Conservation (phyloP, 345 rosid genomes). For the Cardamine occulta region DNA sequence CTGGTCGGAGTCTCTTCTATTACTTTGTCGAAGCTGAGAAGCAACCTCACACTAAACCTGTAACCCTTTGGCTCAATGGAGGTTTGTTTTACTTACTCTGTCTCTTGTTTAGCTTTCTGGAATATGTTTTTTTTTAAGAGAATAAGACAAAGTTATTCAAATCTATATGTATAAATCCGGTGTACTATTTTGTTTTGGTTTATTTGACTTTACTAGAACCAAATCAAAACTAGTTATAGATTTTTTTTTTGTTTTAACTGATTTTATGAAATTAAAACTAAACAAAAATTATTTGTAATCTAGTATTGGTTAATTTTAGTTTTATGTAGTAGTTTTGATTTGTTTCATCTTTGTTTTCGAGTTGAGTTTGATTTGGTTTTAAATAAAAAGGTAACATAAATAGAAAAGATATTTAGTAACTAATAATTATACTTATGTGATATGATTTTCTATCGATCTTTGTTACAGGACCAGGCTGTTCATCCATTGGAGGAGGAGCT, state of each 20-base stretch:
- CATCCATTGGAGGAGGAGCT: conserved; percentile 95
- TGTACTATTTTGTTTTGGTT: neutral
- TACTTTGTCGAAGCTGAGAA: conserved; percentile 86
- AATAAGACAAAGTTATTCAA: neutral
- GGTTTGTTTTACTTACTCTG: conserved; percentile 47
- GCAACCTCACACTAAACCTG: conserved; percentile 64
- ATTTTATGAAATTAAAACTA: no score
- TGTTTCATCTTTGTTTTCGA: neutral
- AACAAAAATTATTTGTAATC: neutral
- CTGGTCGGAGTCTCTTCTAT: conserved; percentile 87
- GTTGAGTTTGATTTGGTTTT: neutral
- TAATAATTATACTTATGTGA: neutral
- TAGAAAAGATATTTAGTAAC: neutral
- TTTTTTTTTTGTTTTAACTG: no score
- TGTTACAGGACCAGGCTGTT: conserved; percentile 87
- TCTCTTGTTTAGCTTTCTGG: neutral
- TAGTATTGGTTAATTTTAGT: neutral
- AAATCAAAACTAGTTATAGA: no score
- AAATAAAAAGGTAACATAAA: neutral
- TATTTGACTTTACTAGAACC: no score
- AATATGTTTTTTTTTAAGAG: neutral
- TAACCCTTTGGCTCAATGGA: conserved; percentile 90
- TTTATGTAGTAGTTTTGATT: neutral
- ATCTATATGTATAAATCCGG: neutral
- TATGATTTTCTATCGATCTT: neutral